Percentiles rank a stretch among this genome's conserved stretches.
Conservation (phyloP, 1,139 yeast species). For the Pichia sp. region DNA sequence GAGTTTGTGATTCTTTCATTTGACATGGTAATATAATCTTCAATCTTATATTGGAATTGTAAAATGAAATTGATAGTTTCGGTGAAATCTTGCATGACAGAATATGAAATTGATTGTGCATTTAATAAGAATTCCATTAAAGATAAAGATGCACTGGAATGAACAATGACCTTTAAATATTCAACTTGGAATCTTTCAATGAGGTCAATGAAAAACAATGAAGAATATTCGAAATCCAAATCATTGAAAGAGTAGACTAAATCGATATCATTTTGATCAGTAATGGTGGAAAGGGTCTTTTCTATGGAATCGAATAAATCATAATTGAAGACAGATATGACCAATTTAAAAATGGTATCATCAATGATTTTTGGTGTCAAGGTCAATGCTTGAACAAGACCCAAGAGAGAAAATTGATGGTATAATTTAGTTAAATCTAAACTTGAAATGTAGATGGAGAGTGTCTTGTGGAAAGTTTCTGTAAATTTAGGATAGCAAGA, state of each 20-base stretch:
- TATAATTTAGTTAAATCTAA: constrained; percentile 34
- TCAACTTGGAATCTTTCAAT: constrained; percentile 26
- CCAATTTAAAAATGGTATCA: constrained; percentile 35
- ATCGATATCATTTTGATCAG: constrained; percentile 15
- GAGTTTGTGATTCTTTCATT: constrained; percentile 26
- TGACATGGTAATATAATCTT: constrained; percentile 23
- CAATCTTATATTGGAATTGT: constrained; percentile 21
- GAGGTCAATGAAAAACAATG: constrained; percentile 29
- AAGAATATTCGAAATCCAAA: constrained; percentile 30
- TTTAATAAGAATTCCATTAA: constrained; percentile 20
- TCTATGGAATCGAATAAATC: constrained; percentile 25
- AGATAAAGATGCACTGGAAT: constrained; percentile 11
- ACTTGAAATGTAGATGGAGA: constrained; percentile 29
- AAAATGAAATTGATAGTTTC: constrained; percentile 32
- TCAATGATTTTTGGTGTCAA: constrained; percentile 37
- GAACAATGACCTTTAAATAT: constrained; percentile 21
- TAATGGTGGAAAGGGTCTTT: constrained; percentile 15
- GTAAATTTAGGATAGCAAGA: constrained; percentile 36
- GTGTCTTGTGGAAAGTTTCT: constrained; percentile 15
- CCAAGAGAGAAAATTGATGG: constrained; percentile 45
- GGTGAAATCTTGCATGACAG: constrained; percentile 16
- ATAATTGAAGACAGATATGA: constrained; percentile 45
- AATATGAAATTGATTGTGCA: constrained; percentile 14
- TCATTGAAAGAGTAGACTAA: constrained; percentile 22
- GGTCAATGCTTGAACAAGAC: constrained; percentile 45